Evolutionary conservation across 1,139 yeast species (phyloP), one percentile per base, ranked within the genome.

Genomic region (Diutina mesorugosa): DNA sequence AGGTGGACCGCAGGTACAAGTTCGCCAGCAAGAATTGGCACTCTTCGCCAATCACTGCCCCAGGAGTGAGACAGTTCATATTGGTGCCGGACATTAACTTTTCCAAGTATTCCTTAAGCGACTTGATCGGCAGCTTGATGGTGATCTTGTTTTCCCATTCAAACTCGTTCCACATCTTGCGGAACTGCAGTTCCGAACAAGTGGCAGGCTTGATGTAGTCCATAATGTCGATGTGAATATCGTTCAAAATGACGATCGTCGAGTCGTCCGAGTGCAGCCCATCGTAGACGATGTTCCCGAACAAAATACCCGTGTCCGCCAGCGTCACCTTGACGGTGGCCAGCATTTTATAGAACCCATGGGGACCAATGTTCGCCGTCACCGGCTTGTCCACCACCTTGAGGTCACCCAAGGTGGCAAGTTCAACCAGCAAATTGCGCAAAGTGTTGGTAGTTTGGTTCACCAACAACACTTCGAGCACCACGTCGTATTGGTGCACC

Each of bases 91-190:
- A 77, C 73, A 90, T 77, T 65, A 95, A 75, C 65, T 81, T 85
- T 59, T 85, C 87, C 69, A 95, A 77, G 72, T 90, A 95, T 56
- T 83, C 89, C 67, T 85, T 86, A 67, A 95, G 79, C 1, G 91
- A 74, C 51, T 80, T 72, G 65, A 85, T 78, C 58, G 77, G 78
- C 2, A 95, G 84, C 64, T 87, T 85, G 67, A 95, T 88, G 60
- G 93, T 88, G 66, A 95, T 93, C 76, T 95, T 95, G 74, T 95
- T 95, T 72, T 95, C 99, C 99, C 99, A 95, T 73, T 95, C 99
- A 69, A 95, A 95, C 70, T 91, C 98, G 69, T 90, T 89, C 99
- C 99, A 95, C 98, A 91, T 91, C 65, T 85, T 83, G 66, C 99
- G 88, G 88, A 95, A 95, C 63, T 83, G 87, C 56, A 85, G 83